Base-by-base conservation (phyloP, 2,329 filamentous ascomycete species). In the Pseudogymnoascus sp. region DNA sequence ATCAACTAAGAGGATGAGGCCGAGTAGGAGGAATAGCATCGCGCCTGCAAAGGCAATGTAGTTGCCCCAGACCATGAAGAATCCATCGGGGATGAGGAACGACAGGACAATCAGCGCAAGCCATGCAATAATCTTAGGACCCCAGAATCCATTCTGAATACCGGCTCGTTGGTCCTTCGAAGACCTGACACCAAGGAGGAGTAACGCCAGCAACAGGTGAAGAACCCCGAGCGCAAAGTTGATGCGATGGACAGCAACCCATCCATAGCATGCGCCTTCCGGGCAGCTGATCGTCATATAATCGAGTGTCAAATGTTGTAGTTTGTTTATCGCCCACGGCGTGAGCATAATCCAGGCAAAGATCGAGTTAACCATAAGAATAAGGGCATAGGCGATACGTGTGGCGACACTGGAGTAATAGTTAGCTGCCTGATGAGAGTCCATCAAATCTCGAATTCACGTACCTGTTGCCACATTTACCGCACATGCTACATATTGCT, bases 271-370 rank as follows among this genome's bases (percentile, higher is more conserved):
- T 72, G 93, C 84, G 69, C 93, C 90, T 59, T 90, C 93, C 28
- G 91, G 88, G 74, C 95, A 99, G 71, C 89, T 88, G 72, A 99
- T 96, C 71, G 91, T 92, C 79, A 99, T 93, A 73, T 97, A 97
- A 77, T 97, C 92, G 67, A 99, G 83, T 11, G 91, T 95, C 62
- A 97, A 81, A 67, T 96, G 86, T 77, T 97, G 88, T 5, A 99
- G 82, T 75, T 97, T 97, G 71, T 96, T 91, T 73, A 99, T 90
- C 35, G 95, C 95, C 95, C 95, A 99, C 61, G 92, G 91, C 21
- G 95, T 99, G 78, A 99, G 91, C 91, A 97, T 96, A 69, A 99
- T 91, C 95, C 95, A 99, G 37, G 95, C 93, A 60, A 97, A 75
- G 67, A 97, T 96, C 64, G 93, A 97, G 82, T 99, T 99, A 76